Base-by-base conservation (phyloP, 768 basidiomycete species). In the Leucosporidium creatinivorum region DNA sequence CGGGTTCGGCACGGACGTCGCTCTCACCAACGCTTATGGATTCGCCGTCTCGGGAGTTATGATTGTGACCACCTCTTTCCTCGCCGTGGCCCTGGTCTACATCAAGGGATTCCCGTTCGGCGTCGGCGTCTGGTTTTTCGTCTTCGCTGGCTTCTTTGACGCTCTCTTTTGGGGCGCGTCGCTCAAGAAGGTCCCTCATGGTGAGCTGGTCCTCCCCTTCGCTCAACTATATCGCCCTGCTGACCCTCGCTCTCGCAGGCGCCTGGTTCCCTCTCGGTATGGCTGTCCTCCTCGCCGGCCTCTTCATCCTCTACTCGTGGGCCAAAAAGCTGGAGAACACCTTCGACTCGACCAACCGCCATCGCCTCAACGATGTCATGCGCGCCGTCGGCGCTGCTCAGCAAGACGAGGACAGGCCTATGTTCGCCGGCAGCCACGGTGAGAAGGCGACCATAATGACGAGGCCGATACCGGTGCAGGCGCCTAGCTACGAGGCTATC, bases 91-190 rank as follows among this genome's bases (percentile, higher is more conserved):
- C 1, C 87, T 82, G 73, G 31, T 57, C 23, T 44, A 44, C 39
- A 44, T 86, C 66, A 87, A 87, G 69, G 74, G 79, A 25, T 77
- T 80, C 62, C 81, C 83, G 6, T 82, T 86, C 69, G 69, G 81
- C 58, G 47, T 82, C 5, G 58, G 85, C 19, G 79, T 80, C 0
- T 13, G 84, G 7, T 76, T 69, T 1, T 87, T 82, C 74, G 0
- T 84, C 17, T 73, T 81, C 26, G 87, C 83, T 58, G 86, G 85
- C 15, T 87, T 87, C 79, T 78, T 87, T 61, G 86, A 87, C 75
- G 85, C 85, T 69, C 78, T 86, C 21, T 88, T 88, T 78, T 87
- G 84, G 84, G 86, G 85, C 30, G 84, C 86, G 0, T 77, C 84
- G 0, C 73, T 86, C 66, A 84, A 62, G 52, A 70, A 70, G 57